Conservation (phyloP, 1,139 yeast genomes). For the Pichia sp. region DNA sequence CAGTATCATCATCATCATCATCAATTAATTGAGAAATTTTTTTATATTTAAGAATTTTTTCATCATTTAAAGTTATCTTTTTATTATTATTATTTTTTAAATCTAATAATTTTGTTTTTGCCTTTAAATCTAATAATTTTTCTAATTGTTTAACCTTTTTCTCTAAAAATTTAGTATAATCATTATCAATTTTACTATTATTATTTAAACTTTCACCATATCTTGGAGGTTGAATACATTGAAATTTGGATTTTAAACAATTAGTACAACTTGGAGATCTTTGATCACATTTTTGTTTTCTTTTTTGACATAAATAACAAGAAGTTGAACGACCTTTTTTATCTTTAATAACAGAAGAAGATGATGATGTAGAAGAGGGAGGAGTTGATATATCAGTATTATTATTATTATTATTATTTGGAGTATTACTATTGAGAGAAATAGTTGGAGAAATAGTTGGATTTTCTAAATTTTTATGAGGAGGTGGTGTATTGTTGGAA, state of each 20-base stretch:
- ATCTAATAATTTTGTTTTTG: neutral
- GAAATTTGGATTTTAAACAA: slow-evolving; percentile 50
- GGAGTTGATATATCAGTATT: neutral
- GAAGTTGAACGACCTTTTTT: slow-evolving; percentile 44
- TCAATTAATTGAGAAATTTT: slow-evolving; percentile 34
- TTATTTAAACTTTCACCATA: slow-evolving; percentile 32
- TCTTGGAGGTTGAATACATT: slow-evolving; percentile 53
- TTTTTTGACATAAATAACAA: slow-evolving; percentile 44
- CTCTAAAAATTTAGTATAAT: slow-evolving; percentile 47
- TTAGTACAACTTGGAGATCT: slow-evolving; percentile 55
- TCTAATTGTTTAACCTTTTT: slow-evolving; percentile 45
- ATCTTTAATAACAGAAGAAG: slow-evolving; percentile 10
- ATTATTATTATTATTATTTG: too few species aligned
- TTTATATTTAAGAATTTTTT: slow-evolving; percentile 34
- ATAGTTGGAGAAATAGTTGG: too few species aligned
- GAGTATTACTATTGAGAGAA: too few species aligned
- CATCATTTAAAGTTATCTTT: slow-evolving; percentile 9
- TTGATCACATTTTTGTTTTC: slow-evolving; percentile 56
- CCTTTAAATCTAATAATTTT: slow-evolving; percentile 31
- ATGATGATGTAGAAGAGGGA: neutral
- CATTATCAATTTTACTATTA: slow-evolving; percentile 37
- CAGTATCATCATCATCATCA: neutral
- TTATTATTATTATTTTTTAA: neutral
- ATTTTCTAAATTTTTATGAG: too few species aligned
- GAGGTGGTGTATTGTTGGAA: too few species aligned